Percentiles rank a stretch among this genome's conserved stretches.
Conservation (phyloP, 163 green algal genomes). For the Dunaliella salina region DNA sequence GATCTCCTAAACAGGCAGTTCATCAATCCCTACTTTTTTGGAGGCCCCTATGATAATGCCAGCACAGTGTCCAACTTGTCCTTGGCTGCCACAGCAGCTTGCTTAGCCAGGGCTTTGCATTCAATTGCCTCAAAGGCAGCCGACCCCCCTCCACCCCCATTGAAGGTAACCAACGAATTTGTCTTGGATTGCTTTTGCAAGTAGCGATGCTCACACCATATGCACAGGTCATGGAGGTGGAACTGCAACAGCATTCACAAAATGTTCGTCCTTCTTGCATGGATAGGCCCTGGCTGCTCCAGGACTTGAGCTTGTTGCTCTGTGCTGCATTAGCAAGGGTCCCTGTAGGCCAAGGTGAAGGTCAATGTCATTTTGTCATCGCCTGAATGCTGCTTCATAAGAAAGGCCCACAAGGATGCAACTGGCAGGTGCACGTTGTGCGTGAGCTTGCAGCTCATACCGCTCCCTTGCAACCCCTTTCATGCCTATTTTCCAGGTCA, state of each 20-base stretch:
- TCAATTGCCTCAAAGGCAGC: neutral
- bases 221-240: neutral
- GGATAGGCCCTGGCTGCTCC: neutral
- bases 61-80: conserved; percentile 18
- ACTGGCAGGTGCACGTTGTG: neutral
- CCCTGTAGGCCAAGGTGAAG: neutral
- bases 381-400: neutral
- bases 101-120: conserved; percentile 43
- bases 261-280: too few species aligned
- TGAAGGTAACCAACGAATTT: neutral
- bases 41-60: conserved; percentile 44
- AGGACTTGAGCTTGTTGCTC: neutral
- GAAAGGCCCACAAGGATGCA: too few species aligned
- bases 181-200: neutral
- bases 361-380: neutral
- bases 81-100: conserved; percentile 32
- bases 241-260: neutral
- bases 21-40: conserved; percentile 51
- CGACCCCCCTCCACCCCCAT: neutral
- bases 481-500: neutral
- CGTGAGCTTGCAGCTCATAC: neutral
- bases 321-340: conserved; percentile 27
- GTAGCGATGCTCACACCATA: neutral
- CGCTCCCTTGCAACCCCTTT: neutral
- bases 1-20: conserved; percentile 26